Percentiles rank a stretch among this genome's conserved stretches.
These are phyloP conservation scores for Zymoseptoria ardabiliae DNA, from an alignment of 2,329 filamentous ascomycete genomes.

Conservation along the genomic window DNA sequence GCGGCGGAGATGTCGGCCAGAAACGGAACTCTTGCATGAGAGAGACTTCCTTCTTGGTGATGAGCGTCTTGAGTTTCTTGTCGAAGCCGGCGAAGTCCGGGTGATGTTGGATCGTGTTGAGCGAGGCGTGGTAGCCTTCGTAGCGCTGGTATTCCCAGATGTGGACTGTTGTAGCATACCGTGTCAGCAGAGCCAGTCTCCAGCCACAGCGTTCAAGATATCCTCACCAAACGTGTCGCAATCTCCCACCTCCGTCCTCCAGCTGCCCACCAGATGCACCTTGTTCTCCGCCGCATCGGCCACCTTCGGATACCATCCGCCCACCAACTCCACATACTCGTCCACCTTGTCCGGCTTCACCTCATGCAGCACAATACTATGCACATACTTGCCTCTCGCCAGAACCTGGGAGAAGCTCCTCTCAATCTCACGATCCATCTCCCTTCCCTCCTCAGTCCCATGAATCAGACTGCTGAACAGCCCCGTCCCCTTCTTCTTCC, in stretches of 20 bases:
- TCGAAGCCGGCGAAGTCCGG: conserved; percentile 81
- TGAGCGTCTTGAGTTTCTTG: conserved; percentile 73
- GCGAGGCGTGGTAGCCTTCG: conserved; percentile 86
- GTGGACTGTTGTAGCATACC: conserved; percentile 58
- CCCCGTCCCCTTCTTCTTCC: conserved; percentile 43
- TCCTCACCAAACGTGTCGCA: conserved; percentile 86
- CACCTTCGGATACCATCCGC: conserved; percentile 86
- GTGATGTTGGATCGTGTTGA: conserved; percentile 75
- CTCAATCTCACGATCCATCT: conserved; percentile 93
- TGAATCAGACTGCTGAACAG: conserved; percentile 86
- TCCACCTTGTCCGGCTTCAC: conserved; percentile 94
- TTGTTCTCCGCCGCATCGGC: conserved; percentile 79
- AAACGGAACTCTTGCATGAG: conserved; percentile 99
- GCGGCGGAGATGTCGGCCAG: conserved; percentile 91
- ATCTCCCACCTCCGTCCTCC: conserved; percentile 95
- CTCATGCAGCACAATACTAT: conserved; percentile 93
- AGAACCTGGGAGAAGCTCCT: conserved; percentile 92
- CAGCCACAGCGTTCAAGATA: background rate
- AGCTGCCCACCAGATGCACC: conserved; percentile 93
- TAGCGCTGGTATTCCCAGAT: conserved; percentile 99
- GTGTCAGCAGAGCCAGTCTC: conserved; percentile 1
- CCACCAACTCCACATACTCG: conserved; percentile 85
- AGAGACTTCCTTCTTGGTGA: conserved; percentile 75
- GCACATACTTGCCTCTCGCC: conserved; percentile 93
- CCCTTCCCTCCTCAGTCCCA: conserved; percentile 88